phyloP scores from a whole-genome alignment of 2,329 filamentous ascomycete species.

The Botrytis aclada region DNA sequence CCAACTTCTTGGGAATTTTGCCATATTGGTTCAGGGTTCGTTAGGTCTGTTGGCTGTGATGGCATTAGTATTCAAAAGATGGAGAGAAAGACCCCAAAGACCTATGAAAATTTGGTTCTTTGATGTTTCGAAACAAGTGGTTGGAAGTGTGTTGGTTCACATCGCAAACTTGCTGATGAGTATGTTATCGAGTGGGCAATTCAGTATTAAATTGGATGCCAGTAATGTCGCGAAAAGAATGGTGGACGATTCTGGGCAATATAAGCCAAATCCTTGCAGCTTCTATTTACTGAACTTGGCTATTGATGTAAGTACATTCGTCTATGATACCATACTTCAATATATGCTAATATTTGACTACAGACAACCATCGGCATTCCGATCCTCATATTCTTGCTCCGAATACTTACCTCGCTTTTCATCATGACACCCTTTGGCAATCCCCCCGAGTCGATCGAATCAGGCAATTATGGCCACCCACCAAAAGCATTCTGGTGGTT shows the following conservation, averaged over 20 bases:
- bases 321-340: background rate
- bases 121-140: constrained; percentile 94
- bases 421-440: constrained; percentile 73
- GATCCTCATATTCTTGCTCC: constrained; percentile 85
- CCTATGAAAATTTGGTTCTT: constrained; percentile 98
- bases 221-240: constrained; percentile 34
- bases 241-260: constrained; percentile 48
- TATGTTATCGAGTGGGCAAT: constrained; percentile 85
- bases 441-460: constrained; percentile 84
- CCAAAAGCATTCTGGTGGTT: constrained; percentile 86
- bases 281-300: constrained; percentile 93
- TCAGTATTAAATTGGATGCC: constrained; percentile 62
- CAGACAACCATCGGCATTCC: constrained; percentile 95
- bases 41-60: constrained; percentile 79
- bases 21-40: constrained; percentile 82
- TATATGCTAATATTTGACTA: constrained; percentile 4
- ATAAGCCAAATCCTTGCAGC: constrained; percentile 87
- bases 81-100: constrained; percentile 85
- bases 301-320: constrained; percentile 75
- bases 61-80: constrained; percentile 89
- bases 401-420: constrained; percentile 69
- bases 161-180: constrained; percentile 94
- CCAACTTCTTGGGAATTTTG: constrained; percentile 83
- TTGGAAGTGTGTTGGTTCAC: constrained; percentile 88
- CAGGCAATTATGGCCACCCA: constrained; percentile 85